Base-by-base conservation (phyloP, 2,329 filamentous ascomycete genomes). In the Fusarium algeriense region DNA sequence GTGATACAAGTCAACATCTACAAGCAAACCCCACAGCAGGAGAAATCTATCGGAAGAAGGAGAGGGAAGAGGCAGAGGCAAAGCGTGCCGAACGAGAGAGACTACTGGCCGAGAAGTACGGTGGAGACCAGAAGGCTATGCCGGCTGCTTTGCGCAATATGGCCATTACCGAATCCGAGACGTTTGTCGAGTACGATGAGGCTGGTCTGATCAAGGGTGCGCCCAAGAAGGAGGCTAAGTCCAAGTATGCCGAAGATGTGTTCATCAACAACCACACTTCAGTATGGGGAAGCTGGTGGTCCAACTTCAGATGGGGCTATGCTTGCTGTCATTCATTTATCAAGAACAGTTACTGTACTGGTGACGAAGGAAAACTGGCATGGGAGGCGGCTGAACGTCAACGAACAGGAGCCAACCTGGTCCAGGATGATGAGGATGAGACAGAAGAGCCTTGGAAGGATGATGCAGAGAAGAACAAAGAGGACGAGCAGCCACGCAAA, bases 251-350 rank as follows among this genome's bases (percentile, higher is more conserved):
- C 7, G 96, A 99, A 78, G 94, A 99, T 76, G 86, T 98, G 1
- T 84, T 92, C 58, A 88, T 92, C 79, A 95, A 97, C 84, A 99
- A 99, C 78, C 96, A 99, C 82, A 94, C 90, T 6, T 91, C 92
- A 0, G 91, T 97, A 6, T 99, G 94, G 93, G 96, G 96, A 52
- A 97, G 94, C 77, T 99, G 96, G 96, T 99, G 96, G 96, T 89
- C 90, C 57, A 91, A 93, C 78, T 98, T 98, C 83, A 89, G 92
- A 81, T 99, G 96, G 96, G 96, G 96, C 3, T 99, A 97, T 81
- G 89, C 93, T 26, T 99, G 96, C 81, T 99, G 96, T 84, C 94
- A 97, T 80, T 97, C 94, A 0, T 91, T 90, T 26, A 89, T 97
- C 69, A 98, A 97, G 83, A 98, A 99, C 81, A 97, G 94, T 77